Evolutionary conservation across 75 land plant genomes (phyloP), one percentile per base, ranked within the genome.

Genomic region (Larix kaempferi): DNA sequence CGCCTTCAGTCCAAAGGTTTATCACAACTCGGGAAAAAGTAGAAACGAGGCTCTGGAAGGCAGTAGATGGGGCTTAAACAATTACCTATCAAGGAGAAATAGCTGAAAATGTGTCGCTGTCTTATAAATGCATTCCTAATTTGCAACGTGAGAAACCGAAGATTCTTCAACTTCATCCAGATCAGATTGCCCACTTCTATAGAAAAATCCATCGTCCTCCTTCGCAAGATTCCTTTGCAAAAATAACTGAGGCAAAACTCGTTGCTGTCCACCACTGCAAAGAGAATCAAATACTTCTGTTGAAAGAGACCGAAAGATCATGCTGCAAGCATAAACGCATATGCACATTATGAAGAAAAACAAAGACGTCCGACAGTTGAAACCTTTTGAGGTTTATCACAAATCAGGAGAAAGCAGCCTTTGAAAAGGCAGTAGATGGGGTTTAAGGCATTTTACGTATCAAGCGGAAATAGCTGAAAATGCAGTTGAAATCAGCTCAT

Each of bases 401-500:
- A 69, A 14, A 7, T 19, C 21, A 44, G 54, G 11, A 69, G 11
- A 69, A 39, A 41, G n/a, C 5, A 4, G 25, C 14, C 21, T 3
- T 41, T n/a, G 8, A 21, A 41, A 69, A 21, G 52, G 13, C 52
- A 17, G 25, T 69, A 41, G 19, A n/a, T 41, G 54, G 25, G 41
- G 17, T 17, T 54, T 54, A 7, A 26, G 12, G 26, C 57, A 61
- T 15, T 59, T 83, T 25, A 81, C 89, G 35, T 78, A 8, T 82
- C 35, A 84, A 14, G 78, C 76, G 22, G 88, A 73, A 26, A 91
- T 77, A 33, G 78, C 91, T 37, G 86, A 83, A 88, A 96, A 96
- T 35, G 97, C 89, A 77, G 84, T 78, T 21, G 99, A 86, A 59
- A 96, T 94, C 58, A 96, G 76, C 80, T 96, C 99, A 89, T 96